A percentile compares a stretch with the other conserved stretches of the same genome.
These are phyloP conservation scores for Pestalotiopsis sp. DNA, from an alignment of 2,329 filamentous ascomycete species.

Conservation along the genomic window DNA sequence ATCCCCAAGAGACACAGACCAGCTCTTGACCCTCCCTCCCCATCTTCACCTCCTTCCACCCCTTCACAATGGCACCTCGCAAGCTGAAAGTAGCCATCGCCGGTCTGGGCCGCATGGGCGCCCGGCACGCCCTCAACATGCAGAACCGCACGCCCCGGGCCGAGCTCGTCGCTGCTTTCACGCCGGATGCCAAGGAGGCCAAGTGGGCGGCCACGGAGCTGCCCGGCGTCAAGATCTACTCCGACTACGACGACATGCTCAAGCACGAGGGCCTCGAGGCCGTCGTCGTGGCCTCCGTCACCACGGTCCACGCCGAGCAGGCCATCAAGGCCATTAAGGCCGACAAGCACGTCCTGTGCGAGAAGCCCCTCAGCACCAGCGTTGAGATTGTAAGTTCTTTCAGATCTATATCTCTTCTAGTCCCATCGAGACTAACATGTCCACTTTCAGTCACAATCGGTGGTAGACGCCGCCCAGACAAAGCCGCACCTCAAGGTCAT, in stretches of 20 bases:
- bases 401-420: background rate
- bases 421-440: background rate
- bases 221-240: slow-evolving; percentile 54
- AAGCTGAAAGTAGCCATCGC: slow-evolving; percentile 3
- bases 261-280: slow-evolving; percentile 52
- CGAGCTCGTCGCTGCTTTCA: slow-evolving; percentile 6
- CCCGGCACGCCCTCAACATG: slow-evolving; percentile 12
- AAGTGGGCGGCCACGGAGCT: slow-evolving; percentile 54
- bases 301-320: slow-evolving; percentile 60
- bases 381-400: slow-evolving; percentile 55
- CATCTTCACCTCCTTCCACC: too few species aligned
- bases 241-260: slow-evolving; percentile 59
- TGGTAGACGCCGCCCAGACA: slow-evolving; percentile 57
- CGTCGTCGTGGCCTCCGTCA: slow-evolving; percentile 35
- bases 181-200: slow-evolving; percentile 7
- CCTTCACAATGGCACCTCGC: slow-evolving; percentile 5
- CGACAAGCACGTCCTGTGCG: slow-evolving; percentile 59
- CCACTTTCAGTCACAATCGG: slow-evolving; percentile 55
- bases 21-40: background rate
- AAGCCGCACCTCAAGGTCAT: slow-evolving; percentile 66
- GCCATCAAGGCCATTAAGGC: slow-evolving; percentile 58
- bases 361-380: slow-evolving; percentile 62
- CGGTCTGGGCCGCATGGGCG: slow-evolving; percentile 13
- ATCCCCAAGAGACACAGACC: background rate
- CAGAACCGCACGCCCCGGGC: slow-evolving; percentile 4